phyloP scores from a whole-genome alignment of 2,329 filamentous ascomycete genomes.

The Clonostachys rhizophaga region DNA sequence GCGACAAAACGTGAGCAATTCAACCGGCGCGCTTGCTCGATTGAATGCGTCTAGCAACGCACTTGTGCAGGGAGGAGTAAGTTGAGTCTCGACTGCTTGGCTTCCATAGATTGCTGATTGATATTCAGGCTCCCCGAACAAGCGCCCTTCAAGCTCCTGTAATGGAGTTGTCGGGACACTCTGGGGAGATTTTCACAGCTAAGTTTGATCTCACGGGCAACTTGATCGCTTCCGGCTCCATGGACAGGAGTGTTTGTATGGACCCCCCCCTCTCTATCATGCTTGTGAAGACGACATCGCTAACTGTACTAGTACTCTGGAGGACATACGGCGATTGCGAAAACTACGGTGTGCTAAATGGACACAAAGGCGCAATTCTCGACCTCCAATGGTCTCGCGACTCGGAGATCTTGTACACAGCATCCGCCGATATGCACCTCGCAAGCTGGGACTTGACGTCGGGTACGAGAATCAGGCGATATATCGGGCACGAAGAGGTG shows the following conservation, averaged over 20 bases:
- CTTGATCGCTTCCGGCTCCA: slow-evolving; percentile 87
- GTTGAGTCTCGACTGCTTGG: slow-evolving; percentile 11
- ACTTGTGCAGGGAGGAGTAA: slow-evolving; percentile 46
- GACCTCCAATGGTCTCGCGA: slow-evolving; percentile 97
- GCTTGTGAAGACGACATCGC: not conserved
- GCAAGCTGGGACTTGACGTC: slow-evolving; percentile 95
- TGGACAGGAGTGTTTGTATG: slow-evolving; percentile 87
- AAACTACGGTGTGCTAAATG: slow-evolving; percentile 85
- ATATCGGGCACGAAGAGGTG: slow-evolving; percentile 92
- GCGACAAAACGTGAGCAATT: slow-evolving; percentile 66
- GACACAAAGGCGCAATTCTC: slow-evolving; percentile 86
- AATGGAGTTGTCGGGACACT: slow-evolving; percentile 82
- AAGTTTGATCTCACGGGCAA: slow-evolving; percentile 87
- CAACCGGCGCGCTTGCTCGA: slow-evolving; percentile 41
- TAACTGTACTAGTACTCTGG: slow-evolving; percentile 69
- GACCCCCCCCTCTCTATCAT: not conserved
- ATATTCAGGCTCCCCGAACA: slow-evolving; percentile 65
- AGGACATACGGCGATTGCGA: slow-evolving; percentile 87
- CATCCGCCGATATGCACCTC: slow-evolving; percentile 88
- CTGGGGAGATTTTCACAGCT: slow-evolving; percentile 85
- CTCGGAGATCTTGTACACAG: slow-evolving; percentile 84
- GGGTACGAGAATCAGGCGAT: slow-evolving; percentile 85
- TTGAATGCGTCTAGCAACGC: slow-evolving; percentile 44
- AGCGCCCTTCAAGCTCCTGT: slow-evolving; percentile 84
- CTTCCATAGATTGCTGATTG: slow-evolving; percentile 3